Evolutionary conservation across 148 eudicot species (phyloP), one percentile per base, ranked within the genome.

Genomic region (Pouteria glomerata): DNA sequence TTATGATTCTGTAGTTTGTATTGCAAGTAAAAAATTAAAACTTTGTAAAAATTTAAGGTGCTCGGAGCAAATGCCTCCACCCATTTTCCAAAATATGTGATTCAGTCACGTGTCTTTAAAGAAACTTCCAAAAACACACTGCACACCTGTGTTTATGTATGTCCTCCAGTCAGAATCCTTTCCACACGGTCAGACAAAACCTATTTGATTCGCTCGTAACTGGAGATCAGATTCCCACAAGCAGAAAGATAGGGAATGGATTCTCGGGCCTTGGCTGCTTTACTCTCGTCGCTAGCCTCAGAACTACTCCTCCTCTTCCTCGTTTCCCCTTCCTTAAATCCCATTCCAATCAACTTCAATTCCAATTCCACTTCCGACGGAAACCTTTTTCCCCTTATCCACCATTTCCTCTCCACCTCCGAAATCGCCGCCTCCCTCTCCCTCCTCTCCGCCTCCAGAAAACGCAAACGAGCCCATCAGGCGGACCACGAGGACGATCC

Each of bases 251-350:
- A 56, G 4, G 62, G 27, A 66, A 82, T 81, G 84, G 79, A 89
- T 72, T 74, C 88, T 63, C 79, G 81, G 10, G 63, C 82, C 65
- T 73, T 90, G 52, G 84, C 86, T 56, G 88, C 90, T 74, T 59
- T 93, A 0, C 84, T 93, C 16, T 93, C 93, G n/a, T 78, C 93
- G 37, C 80, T 92, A 16, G 44, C 82, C 60, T 82, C 98, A 3
- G 85, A 88, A 59, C 72, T 92, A 59, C 69, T 85, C 52, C 67
- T 87, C 67, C 73, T 84, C 26, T 57, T 92, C 57, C 37, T 80
- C 34, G 83, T 86, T 69, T 80, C 51, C 78, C 88, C 82, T 27
- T 72, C 80, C 35, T 29, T 77, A 2, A n/a, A 18, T 24, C 68
- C 83, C 26, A 45, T 35, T 30, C 33, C 76, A 14, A 74, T 70